Conservation (phyloP, 2,329 filamentous ascomycete species). For the Talaromyces sp. region DNA sequence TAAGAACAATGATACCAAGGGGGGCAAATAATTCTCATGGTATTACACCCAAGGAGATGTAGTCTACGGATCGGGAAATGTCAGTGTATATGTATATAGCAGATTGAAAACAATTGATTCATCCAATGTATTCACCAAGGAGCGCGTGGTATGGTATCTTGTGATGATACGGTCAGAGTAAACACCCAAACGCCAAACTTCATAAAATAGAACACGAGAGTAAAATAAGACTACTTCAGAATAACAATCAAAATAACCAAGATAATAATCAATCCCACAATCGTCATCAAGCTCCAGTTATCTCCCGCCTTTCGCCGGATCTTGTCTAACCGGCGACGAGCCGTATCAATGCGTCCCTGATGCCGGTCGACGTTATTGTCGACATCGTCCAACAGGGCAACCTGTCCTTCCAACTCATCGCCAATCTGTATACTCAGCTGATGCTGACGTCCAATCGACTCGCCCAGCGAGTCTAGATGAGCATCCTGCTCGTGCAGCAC, state of each 20-base stretch:
- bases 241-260: conserved; percentile 78
- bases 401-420: conserved; percentile 88
- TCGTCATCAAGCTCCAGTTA: conserved; percentile 79
- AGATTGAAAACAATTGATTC: not conserved
- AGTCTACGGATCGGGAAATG: not conserved
- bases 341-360: conserved; percentile 32
- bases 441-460: conserved; percentile 79
- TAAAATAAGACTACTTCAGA: conserved; percentile 54
- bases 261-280: conserved; percentile 76
- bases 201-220: not conserved
- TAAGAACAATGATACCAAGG: not conserved
- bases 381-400: conserved; percentile 82
- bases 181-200: conserved; percentile 7
- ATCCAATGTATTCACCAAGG: not conserved
- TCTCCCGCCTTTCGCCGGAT: conserved; percentile 72
- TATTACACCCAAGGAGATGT: too few species aligned
- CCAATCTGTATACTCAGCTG: conserved; percentile 95
- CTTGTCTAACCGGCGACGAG: conserved; percentile 64
- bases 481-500: conserved; percentile 87
- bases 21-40: not conserved
- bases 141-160: conserved; percentile 6
- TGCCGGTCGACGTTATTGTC: conserved; percentile 80
- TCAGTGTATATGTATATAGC: not conserved
- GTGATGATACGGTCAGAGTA: conserved; percentile 2
- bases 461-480: conserved; percentile 83